These are phyloP conservation scores for Haematococcus sp. DNA, from an alignment of 139 green algal genomes.

Conservation along the genomic window DNA sequence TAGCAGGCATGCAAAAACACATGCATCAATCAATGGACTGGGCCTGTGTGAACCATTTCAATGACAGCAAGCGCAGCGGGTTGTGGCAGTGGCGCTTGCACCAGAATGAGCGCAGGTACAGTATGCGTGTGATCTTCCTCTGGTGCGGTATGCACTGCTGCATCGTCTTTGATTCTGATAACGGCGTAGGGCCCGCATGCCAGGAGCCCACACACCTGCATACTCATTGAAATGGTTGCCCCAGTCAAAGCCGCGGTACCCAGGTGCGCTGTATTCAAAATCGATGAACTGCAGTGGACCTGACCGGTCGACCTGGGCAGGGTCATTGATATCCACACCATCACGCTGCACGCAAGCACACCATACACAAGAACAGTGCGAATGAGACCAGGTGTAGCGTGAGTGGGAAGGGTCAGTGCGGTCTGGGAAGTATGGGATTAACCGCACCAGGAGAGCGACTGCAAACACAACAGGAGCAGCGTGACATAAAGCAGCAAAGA, in stretches of 20 bases:
- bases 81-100: no score
- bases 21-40: background rate
- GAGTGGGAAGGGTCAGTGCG: background rate
- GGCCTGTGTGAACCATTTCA: no score
- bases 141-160: no score
- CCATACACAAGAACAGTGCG: no score
- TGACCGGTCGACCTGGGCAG: background rate
- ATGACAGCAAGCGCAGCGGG: no score
- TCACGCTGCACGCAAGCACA: background rate
- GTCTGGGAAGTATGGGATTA: no score
- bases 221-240: slow-evolving; percentile 99
- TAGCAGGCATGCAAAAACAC: background rate
- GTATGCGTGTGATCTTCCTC: no score
- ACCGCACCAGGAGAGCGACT: no score
- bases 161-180: no score
- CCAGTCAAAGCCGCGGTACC: slow-evolving; percentile 78
- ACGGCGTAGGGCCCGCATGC: no score
- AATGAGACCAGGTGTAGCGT: no score
- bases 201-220: slow-evolving; percentile 65
- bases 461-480: background rate
- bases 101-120: no score
- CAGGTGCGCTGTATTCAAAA: slow-evolving; percentile 90
- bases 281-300: slow-evolving; percentile 83
- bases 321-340: slow-evolving; percentile 4
- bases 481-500: background rate